Evolutionary conservation across 192 early-diverging fungal species (phyloP).

Genomic region (Coemansia sp.): DNA sequence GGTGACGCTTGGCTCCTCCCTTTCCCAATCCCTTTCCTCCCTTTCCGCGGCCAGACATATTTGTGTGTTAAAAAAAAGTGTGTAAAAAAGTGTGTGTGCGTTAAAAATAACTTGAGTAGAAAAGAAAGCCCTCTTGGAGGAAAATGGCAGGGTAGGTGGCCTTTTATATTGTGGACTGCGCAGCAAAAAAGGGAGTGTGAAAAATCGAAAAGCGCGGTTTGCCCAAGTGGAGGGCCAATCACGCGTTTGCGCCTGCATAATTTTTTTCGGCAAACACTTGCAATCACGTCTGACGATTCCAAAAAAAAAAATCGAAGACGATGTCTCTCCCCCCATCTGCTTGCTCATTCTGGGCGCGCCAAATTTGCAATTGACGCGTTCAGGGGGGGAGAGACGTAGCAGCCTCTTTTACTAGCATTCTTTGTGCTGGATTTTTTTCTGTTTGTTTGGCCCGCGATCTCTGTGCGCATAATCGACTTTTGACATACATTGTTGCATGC

Average conservation of each 20-base stretch:
- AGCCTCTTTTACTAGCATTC: constrained; percentile 14
- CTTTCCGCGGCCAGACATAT: constrained; percentile 98
- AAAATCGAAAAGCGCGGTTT: background rate
- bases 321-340: background rate
- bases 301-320: constrained; percentile 3
- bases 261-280: background rate
- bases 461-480: constrained; percentile 4
- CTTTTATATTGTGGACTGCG: constrained; percentile 3
- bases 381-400: background rate
- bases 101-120: background rate
- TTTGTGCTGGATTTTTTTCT: constrained; percentile 4
- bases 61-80: constrained; percentile 22
- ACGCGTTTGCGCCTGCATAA: background rate
- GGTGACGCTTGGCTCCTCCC: constrained; percentile 99
- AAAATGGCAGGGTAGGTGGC: background rate
- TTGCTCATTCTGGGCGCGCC: background rate
- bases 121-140: background rate
- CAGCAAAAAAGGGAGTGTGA: background rate
- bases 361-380: constrained; percentile 3
- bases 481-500: background rate
- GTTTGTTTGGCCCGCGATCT: constrained; percentile 16
- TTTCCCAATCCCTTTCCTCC: constrained; percentile 99
- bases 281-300: background rate
- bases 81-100: background rate
- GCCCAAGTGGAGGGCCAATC: background rate